These are phyloP conservation scores for Acacia melanoxylon DNA, from an alignment of 306 rosid genomes.

Conservation along the genomic window DNA sequence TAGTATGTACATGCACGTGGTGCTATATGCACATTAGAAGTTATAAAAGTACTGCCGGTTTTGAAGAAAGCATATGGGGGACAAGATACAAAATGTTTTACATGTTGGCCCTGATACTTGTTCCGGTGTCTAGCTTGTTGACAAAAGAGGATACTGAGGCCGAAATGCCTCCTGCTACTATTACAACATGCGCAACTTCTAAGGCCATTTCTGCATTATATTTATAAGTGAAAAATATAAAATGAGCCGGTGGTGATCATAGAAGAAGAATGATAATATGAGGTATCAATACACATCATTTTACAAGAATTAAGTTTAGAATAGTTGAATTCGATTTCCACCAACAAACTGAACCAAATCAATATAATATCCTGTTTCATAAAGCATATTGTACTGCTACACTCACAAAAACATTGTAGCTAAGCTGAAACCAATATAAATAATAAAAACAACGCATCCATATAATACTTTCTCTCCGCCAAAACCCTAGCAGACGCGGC, in stretches of 20 bases:
- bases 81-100: slow-evolving; percentile 71
- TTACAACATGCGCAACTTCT: slow-evolving; percentile 83
- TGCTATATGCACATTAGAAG: slow-evolving; percentile 69
- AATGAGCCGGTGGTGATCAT: slow-evolving; percentile 20
- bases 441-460: no score
- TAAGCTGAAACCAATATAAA: no score
- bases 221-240: slow-evolving; percentile 10
- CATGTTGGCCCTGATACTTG: slow-evolving; percentile 91
- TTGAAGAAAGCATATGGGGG: slow-evolving; percentile 87
- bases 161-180: slow-evolving; percentile 70
- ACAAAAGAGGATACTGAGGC: slow-evolving; percentile 82
- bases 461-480: no score
- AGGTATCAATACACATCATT: slow-evolving; percentile 2
- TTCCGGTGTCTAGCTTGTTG: slow-evolving; percentile 67
- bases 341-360: neutral
- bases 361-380: no score
- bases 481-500: no score
- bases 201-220: slow-evolving; percentile 78
- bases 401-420: no score
- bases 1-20: slow-evolving; percentile 54
- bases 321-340: neutral
- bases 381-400: no score
- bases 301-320: neutral
- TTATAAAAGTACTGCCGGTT: slow-evolving; percentile 63
- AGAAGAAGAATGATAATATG: neutral